Evolutionary conservation across 371 early-diverging fungal species (phyloP).

Genomic region (Quaeritorhiza haematococci): DNA sequence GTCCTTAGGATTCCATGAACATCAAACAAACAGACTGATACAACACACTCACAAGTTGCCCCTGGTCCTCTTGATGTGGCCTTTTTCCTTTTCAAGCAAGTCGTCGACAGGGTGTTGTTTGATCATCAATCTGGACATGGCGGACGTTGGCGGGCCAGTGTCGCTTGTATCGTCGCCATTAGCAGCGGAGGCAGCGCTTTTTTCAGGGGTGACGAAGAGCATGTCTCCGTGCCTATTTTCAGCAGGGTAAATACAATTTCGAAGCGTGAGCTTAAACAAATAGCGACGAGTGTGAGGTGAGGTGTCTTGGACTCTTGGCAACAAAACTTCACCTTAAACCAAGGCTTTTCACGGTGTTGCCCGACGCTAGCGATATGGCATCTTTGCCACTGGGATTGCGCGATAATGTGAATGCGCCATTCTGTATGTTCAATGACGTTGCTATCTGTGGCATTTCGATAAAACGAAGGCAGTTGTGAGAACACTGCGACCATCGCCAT

Average conservation of each 20-base stretch:
- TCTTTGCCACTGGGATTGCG: conserved; percentile 6
- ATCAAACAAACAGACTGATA: neutral
- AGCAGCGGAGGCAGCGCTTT: neutral
- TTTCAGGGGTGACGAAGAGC: conserved; percentile 52
- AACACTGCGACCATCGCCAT: no score
- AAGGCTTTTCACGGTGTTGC: no score
- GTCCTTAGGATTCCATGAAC: neutral
- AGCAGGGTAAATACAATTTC: neutral
- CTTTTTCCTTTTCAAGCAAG: conserved; percentile 72
- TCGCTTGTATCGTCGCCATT: conserved; percentile 13
- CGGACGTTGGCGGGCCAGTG: conserved; percentile 14
- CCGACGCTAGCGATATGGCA: conserved; percentile 1
- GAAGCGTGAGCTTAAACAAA: neutral
- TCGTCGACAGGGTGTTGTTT: conserved; percentile 76
- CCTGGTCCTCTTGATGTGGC: conserved; percentile 73
- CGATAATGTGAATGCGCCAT: conserved; percentile 13
- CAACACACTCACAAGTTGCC: conserved; percentile 71
- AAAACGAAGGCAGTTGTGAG: no score
- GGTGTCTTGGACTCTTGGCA: no score
- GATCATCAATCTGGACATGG: no score
- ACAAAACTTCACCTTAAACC: no score
- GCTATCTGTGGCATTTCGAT: conserved; percentile 4
- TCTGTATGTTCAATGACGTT: conserved; percentile 25
- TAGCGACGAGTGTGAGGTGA: neutral
- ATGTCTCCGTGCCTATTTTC: conserved; percentile 75